These are phyloP conservation scores for Wallacemonas sp. DNA, from an alignment of 208 protist species.

Conservation along the genomic window DNA sequence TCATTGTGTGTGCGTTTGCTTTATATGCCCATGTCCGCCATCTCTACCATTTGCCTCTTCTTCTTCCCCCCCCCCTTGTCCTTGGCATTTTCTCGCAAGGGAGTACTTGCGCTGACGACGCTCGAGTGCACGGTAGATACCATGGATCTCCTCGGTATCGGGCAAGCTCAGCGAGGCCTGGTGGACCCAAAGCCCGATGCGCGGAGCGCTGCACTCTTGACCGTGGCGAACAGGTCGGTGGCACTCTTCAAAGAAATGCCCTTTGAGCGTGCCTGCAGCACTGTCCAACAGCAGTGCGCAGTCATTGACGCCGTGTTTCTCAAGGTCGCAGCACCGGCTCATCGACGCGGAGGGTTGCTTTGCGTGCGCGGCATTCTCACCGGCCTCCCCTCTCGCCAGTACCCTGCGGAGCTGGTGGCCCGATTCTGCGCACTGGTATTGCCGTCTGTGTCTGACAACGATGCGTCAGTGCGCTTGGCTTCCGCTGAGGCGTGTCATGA, in stretches of 20 bases:
- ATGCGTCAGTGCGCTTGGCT: conserved; percentile 60
- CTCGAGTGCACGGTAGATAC: no score
- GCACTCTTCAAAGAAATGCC: conserved; percentile 52
- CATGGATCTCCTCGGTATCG: conserved; percentile 31
- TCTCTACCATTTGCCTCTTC: neutral
- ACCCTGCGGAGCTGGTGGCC: conserved; percentile 19
- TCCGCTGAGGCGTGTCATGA: conserved; percentile 67
- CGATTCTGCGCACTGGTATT: conserved; percentile 36
- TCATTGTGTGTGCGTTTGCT: neutral
- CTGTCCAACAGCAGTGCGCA: conserved; percentile 24
- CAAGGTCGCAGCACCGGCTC: conserved; percentile 30
- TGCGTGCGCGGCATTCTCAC: conserved; percentile 40
- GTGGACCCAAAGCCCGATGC: conserved; percentile 61
- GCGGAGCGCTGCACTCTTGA: conserved; percentile 28
- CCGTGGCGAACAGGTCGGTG: conserved; percentile 32
- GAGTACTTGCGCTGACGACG: no score
- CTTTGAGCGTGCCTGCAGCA: conserved; percentile 30
- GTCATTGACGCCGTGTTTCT: conserved; percentile 41
- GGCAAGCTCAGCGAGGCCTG: conserved; percentile 35
- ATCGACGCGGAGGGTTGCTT: conserved; percentile 58
- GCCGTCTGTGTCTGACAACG: conserved; percentile 42
- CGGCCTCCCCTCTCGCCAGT: conserved; percentile 28
- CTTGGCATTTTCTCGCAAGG: no score
- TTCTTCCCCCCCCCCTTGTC: neutral
- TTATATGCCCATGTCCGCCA: neutral